Conservation (phyloP, 2,329 filamentous ascomycete species). For the Diaporthe eres region DNA sequence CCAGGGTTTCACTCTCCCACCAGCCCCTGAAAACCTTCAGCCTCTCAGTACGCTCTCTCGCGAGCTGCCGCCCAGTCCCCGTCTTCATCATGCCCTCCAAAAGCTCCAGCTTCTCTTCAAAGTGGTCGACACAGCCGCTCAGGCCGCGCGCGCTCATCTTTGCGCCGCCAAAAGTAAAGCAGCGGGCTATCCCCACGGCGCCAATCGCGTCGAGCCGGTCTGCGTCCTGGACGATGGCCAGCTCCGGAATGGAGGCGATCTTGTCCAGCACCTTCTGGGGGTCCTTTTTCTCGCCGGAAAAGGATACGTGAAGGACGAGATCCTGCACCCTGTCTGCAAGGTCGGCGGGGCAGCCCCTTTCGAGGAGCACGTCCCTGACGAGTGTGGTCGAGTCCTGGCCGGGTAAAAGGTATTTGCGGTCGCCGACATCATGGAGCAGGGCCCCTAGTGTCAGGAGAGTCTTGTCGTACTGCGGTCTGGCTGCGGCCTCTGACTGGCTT, state of each 20-base stretch:
- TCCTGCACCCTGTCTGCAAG: conserved; percentile 78
- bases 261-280: conserved; percentile 70
- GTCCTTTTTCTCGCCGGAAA: conserved; percentile 79
- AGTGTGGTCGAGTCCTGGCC: conserved; percentile 70
- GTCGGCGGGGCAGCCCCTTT: conserved; percentile 67
- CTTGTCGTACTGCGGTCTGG: conserved; percentile 56
- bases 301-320: conserved; percentile 85
- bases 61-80: conserved; percentile 65
- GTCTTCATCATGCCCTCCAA: conserved; percentile 78
- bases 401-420: conserved; percentile 81
- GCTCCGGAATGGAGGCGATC: conserved; percentile 76
- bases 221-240: conserved; percentile 91
- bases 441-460: conserved; percentile 77
- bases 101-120: conserved; percentile 80
- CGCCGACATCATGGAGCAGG: conserved; percentile 89
- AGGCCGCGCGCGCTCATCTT: conserved; percentile 65
- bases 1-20: conserved; percentile 65
- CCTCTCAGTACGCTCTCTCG: conserved; percentile 66
- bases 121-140: conserved; percentile 78
- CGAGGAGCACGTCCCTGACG: conserved; percentile 68
- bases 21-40: conserved; percentile 68
- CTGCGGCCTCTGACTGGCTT: conserved; percentile 43
- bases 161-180: conserved; percentile 82
- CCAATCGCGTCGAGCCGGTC: conserved; percentile 92
- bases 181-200: conserved; percentile 84